Evolutionary conservation across 495 filamentous ascomycete genomes (phyloP).

Genomic region (Friedmanniomyces simplex): DNA sequence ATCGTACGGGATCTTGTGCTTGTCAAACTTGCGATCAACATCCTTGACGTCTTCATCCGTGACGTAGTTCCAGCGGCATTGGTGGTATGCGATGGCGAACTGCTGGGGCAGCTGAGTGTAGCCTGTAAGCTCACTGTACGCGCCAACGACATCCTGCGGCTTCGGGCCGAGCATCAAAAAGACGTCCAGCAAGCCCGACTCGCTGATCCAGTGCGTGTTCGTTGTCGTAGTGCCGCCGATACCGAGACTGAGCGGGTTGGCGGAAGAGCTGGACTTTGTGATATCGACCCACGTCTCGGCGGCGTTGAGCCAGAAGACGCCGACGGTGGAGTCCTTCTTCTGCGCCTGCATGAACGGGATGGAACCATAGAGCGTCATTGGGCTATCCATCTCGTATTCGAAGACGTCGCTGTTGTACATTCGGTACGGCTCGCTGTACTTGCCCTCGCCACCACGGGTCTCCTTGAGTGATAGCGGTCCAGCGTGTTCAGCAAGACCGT

Average conservation of each 20-base stretch:
- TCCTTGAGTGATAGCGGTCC: constrained; percentile 77
- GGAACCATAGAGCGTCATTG: constrained; percentile 95
- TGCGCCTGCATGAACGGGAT: constrained; percentile 98
- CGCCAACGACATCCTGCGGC: constrained; percentile 65
- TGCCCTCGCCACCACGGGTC: constrained; percentile 76
- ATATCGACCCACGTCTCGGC: constrained; percentile 98
- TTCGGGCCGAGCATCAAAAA: constrained; percentile 90
- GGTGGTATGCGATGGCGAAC: constrained; percentile 88
- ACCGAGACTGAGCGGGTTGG: constrained; percentile 69
- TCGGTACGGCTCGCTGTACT: constrained; percentile 85
- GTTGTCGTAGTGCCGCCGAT: constrained; percentile 58
- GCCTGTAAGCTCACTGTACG: constrained; percentile 89
- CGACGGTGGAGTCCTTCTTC: constrained; percentile 82
- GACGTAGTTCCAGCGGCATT: constrained; percentile 98
- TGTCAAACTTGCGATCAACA: constrained; percentile 92
- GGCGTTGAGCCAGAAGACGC: constrained; percentile 97
- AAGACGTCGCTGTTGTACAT: constrained; percentile 96
- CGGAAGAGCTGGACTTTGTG: constrained; percentile 62
- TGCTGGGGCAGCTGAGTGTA: constrained; percentile 81
- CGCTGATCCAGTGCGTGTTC: constrained; percentile 94
- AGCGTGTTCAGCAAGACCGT: constrained; percentile 89
- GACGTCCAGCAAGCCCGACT: constrained; percentile 76
- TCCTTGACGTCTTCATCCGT: constrained; percentile 94
- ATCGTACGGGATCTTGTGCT: constrained; percentile 88
- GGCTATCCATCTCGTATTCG: constrained; percentile 90